phyloP scores from a whole-genome alignment of 2,329 filamentous ascomycete genomes.

The Neofusicoccum sp. region DNA sequence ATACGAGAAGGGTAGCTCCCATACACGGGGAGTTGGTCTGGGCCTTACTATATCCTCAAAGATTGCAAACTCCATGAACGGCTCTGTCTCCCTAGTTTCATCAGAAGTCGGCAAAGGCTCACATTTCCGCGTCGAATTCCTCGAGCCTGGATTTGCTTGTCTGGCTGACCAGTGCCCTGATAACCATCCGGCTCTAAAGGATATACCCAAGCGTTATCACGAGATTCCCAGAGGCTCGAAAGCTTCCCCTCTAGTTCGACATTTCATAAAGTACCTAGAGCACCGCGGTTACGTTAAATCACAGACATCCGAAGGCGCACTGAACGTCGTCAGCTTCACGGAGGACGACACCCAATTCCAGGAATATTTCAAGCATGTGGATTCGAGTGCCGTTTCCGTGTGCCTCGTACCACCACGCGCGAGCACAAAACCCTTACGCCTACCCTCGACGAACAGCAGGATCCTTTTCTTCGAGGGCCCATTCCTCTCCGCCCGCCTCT shows the following conservation, averaged over 20 bases:
- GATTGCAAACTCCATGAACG: conserved; percentile 42
- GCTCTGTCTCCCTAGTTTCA: conserved; percentile 37
- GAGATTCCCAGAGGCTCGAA: conserved; percentile 6
- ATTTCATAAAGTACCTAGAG: conserved; percentile 22
- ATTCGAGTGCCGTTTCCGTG: conserved; percentile 25
- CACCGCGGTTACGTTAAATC: conserved; percentile 20
- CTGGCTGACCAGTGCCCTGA: conserved; percentile 1
- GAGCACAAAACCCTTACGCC: conserved; percentile 23
- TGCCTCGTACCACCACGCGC: conserved; percentile 30
- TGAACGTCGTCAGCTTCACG: conserved; percentile 30
- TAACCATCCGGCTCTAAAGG: not conserved
- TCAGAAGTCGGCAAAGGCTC: conserved; percentile 40
- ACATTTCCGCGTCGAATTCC: conserved; percentile 40
- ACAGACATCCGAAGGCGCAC: conserved; percentile 16
- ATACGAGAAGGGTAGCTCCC: conserved; percentile 43
- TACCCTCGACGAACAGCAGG: conserved; percentile 23
- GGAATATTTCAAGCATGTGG: conserved; percentile 19
- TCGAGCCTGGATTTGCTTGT: conserved; percentile 27
- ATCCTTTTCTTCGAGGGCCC: conserved; percentile 30
- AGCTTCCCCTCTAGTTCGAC: conserved; percentile 8
- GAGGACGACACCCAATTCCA: conserved; percentile 25
- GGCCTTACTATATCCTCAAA: conserved; percentile 45
- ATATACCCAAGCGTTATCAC: conserved; percentile 21
- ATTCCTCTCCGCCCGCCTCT: conserved; percentile 25
- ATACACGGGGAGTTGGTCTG: conserved; percentile 42